Evolutionary conservation across 2,329 filamentous ascomycete species (phyloP), one percentile per base, ranked within the genome.

Genomic region (Fusarium sacchari): DNA sequence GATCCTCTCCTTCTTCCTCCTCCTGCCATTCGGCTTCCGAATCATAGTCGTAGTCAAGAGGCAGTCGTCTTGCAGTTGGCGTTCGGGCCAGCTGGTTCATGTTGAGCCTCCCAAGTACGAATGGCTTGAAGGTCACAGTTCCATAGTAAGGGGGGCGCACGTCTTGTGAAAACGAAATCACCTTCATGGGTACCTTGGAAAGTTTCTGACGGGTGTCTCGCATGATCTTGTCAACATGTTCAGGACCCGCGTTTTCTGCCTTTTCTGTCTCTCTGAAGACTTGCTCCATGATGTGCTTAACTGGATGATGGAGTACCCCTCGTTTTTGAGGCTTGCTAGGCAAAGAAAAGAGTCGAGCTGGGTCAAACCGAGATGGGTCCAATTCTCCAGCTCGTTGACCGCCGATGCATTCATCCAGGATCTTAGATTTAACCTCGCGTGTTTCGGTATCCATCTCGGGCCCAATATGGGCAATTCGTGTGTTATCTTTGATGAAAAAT

Each of bases 21-120:
- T 95, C 93, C 78, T 95, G 92, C 94, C 94, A 97, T 80, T 96
- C 94, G 11, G 90, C 93, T 80, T 97, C 94, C 7, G 93, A 96
- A 78, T 96, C 94, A 79, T 96, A 95, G 72, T 95, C 93, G 79
- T 97, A 97, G 76, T 94, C 87, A 8, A 93, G 87, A 10, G 91
- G 88, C 3, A 94, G 83, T n/a, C 85, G 82, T 69, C 87, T 81
- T 74, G 84, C 80, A 77, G 86, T 75, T 69, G 93, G 85, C 80
- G 89, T 83, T 77, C 89, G 80, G 67, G 89, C 88, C 12, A 91
- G 80, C 52, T 81, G 84, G 8, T 79, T 78, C 69, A 91, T 85
- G 36, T 88, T 87, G 4, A 85, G 79, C 22, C 75, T 75, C 4
- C 83, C 86, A 47, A 82, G 82, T 56, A 79, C 85, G 70, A 78